These are phyloP conservation scores for Cryptococcus sp. DNA, from an alignment of 1,284 basidiomycete genomes.

Conservation along the genomic window DNA sequence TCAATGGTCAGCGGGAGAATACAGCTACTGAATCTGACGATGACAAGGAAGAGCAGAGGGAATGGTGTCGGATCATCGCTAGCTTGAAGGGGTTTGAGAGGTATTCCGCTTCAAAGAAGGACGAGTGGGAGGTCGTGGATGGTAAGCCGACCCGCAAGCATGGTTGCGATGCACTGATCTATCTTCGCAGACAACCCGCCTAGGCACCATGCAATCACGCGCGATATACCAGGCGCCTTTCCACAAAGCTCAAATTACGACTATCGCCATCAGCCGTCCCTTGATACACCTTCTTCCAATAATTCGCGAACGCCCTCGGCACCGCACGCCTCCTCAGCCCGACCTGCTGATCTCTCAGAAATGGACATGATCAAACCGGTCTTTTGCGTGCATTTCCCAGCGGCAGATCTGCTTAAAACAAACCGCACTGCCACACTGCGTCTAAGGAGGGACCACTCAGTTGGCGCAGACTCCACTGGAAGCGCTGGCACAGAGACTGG, in stretches of 20 bases:
- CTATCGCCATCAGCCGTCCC: background rate
- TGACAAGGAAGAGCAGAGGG: conserved; percentile 10
- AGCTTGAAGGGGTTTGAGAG: conserved; percentile 24
- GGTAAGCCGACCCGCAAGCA: conserved; percentile 21
- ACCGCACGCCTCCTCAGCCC: too few species aligned
- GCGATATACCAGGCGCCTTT: conserved; percentile 36
- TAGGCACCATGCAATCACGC: conserved; percentile 9
- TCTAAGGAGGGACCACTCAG: conserved; percentile 20
- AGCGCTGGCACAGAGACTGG: conserved; percentile 18
- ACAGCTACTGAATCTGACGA: background rate
- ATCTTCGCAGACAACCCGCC: conserved; percentile 9
- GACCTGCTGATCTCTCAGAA: background rate
- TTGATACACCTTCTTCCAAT: background rate
- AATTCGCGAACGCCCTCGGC: too few species aligned
- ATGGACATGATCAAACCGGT: conserved; percentile 29
- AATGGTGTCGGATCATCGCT: conserved; percentile 23
- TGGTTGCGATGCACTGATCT: background rate
- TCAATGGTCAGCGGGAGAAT: background rate
- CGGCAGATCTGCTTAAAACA: background rate
- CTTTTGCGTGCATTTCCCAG: conserved; percentile 30
- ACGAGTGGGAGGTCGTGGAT: conserved; percentile 39
- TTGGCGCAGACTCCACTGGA: conserved; percentile 9
- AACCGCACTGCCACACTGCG: conserved; percentile 31
- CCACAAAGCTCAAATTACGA: conserved; percentile 28
- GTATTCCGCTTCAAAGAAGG: conserved; percentile 9